phyloP scores from a whole-genome alignment of 2,329 filamentous ascomycete genomes.

The Cryoendolithus antarcticus region DNA sequence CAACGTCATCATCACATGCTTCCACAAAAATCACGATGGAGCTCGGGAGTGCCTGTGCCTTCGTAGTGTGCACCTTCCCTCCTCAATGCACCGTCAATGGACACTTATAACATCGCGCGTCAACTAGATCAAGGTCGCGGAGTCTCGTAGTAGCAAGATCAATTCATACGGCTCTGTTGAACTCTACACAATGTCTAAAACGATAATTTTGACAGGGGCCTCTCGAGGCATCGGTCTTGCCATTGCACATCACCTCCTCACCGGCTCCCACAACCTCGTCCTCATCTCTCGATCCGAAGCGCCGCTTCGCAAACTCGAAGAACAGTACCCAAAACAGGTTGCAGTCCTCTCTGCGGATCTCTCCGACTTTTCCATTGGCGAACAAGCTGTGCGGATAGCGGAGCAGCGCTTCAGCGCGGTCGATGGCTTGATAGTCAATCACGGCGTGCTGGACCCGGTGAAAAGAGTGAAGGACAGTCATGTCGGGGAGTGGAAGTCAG shows the following conservation, averaged over 20 bases:
- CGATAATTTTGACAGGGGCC: constrained; percentile 46
- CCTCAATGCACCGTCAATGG: too few species aligned
- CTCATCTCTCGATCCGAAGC: constrained; percentile 42
- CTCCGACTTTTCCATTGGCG: constrained; percentile 40
- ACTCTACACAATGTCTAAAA: constrained; percentile 2
- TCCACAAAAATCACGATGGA: too few species aligned
- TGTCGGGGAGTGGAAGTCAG: constrained; percentile 60
- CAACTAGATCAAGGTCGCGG: too few species aligned
- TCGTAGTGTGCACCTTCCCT: too few species aligned
- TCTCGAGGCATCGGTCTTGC: constrained; percentile 54
- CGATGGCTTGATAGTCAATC: constrained; percentile 79
- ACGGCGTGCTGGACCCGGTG: constrained; percentile 69
- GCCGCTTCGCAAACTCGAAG: constrained; percentile 41
- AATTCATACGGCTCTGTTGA: too few species aligned
- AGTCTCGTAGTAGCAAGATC: too few species aligned
- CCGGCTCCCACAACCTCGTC: constrained; percentile 43
- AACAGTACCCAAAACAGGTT: constrained; percentile 40
- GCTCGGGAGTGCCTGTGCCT: too few species aligned
- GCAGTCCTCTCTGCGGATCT: constrained; percentile 47
- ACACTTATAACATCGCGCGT: too few species aligned
- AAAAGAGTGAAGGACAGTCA: constrained; percentile 54
- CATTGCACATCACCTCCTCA: constrained; percentile 47
- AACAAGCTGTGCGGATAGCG: constrained; percentile 53
- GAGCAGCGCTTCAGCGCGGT: constrained; percentile 51
- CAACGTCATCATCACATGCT: constrained; percentile 3